These are phyloP conservation scores for Microbotryum silenes-acaulis DNA, from an alignment of 1,284 basidiomycete genomes.

Conservation along the genomic window DNA sequence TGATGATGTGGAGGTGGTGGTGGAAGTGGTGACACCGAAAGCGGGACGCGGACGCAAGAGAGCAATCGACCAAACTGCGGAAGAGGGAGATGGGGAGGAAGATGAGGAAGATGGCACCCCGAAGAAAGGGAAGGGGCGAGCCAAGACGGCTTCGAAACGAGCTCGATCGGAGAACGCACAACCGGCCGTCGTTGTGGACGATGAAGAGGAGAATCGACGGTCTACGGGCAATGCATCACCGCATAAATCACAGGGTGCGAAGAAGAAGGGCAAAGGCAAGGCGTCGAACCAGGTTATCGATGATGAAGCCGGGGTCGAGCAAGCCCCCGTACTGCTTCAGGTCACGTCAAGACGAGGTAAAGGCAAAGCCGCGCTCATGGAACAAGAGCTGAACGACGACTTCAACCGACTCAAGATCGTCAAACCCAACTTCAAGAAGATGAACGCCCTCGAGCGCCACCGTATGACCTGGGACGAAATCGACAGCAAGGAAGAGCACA, in stretches of 20 bases:
- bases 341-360: no score
- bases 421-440: slow-evolving; percentile 15
- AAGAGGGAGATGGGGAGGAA: slow-evolving; percentile 1
- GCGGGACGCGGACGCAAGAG: not conserved
- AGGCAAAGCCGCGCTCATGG: not conserved
- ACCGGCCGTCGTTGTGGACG: slow-evolving; percentile 4
- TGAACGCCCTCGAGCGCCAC: slow-evolving; percentile 12
- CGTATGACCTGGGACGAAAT: slow-evolving; percentile 25
- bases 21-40: no score
- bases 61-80: not conserved
- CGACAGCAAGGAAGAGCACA: slow-evolving; percentile 23
- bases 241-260: slow-evolving; percentile 22
- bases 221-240: not conserved
- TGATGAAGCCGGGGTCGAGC: slow-evolving; percentile 9
- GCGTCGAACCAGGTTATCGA: no score
- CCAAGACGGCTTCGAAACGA: slow-evolving; percentile 8
- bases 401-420: slow-evolving; percentile 33
- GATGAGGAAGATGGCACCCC: not conserved
- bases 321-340: not conserved
- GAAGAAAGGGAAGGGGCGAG: slow-evolving; percentile 5
- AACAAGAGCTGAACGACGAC: slow-evolving; percentile 25
- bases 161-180: slow-evolving; percentile 2
- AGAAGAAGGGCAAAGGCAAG: slow-evolving; percentile 17
- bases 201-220: slow-evolving; percentile 10
- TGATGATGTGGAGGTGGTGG: no score